Conservation (phyloP, 2,329 filamentous ascomycete genomes). For the Claviceps paspali region DNA sequence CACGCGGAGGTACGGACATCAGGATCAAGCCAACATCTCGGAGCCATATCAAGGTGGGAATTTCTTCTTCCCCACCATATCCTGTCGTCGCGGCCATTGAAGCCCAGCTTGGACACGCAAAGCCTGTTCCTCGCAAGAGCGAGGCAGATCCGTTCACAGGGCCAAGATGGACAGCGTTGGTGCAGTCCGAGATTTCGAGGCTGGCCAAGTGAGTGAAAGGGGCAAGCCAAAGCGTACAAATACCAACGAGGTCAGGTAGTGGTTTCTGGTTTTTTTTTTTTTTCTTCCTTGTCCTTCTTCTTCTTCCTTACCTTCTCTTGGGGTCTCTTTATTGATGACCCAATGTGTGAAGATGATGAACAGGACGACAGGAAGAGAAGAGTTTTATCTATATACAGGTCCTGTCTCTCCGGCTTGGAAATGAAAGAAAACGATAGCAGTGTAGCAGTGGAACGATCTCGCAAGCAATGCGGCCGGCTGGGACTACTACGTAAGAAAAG, state of each 20-base stretch:
- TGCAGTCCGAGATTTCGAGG: neutral
- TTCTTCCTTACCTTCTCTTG: too few relatives aligned
- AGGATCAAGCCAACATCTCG: neutral
- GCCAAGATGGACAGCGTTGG: constrained; percentile 4
- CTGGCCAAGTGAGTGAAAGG: neutral
- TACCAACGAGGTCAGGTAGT: neutral
- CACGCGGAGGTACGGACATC: neutral
- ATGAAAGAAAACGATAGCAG: too few relatives aligned
- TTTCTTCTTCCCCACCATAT: neutral
- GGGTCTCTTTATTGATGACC: too few relatives aligned
- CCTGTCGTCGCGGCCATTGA: constrained; percentile 4
- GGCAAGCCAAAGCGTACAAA: neutral
- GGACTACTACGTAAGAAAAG: too few relatives aligned
- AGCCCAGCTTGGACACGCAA: neutral
- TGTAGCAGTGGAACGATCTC: too few relatives aligned
- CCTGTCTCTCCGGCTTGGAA: too few relatives aligned
- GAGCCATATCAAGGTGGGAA: constrained; percentile 6
- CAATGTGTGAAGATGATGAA: too few relatives aligned
- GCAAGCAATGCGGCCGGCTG: too few relatives aligned
- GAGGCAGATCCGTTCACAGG: constrained; percentile 4
- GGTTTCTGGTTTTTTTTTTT: neutral
- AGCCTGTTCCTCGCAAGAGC: neutral
- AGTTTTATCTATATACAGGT: too few relatives aligned
- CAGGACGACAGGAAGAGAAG: too few relatives aligned
- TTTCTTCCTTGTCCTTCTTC: neutral